A percentile compares a stretch with the other conserved stretches of the same genome.
Evolutionary conservation across 1,139 yeast genomes (phyloP).

Genomic region (Diutina siamensis): DNA sequence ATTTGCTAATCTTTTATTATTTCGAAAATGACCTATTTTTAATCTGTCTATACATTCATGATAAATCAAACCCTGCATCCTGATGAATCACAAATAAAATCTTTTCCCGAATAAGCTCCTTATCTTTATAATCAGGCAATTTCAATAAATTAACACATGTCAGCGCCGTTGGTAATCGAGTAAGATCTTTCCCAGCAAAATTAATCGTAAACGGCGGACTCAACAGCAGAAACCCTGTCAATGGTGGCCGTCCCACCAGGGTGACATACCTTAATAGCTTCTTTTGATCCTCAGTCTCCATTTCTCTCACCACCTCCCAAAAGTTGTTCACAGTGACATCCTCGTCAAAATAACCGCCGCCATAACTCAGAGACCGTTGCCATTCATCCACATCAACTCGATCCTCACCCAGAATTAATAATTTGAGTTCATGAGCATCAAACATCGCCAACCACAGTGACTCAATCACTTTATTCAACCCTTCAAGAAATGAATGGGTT

Average conservation of each 20-base stretch:
- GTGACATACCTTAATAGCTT: constrained; percentile 78
- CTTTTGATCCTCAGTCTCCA: constrained; percentile 47
- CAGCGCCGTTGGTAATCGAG: constrained; percentile 76
- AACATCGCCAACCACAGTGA: constrained; percentile 77
- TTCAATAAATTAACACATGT: constrained; percentile 86
- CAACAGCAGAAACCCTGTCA: constrained; percentile 70
- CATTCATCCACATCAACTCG: constrained; percentile 66
- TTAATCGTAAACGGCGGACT: constrained; percentile 75
- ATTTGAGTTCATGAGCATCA: constrained; percentile 72
- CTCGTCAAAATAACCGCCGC: constrained; percentile 44
- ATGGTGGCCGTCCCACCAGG: constrained; percentile 83
- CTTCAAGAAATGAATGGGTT: constrained; percentile 54
- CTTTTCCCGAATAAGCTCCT: constrained; percentile 45
- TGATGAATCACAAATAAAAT: constrained; percentile 66
- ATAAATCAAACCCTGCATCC: constrained; percentile 76
- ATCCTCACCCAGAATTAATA: constrained; percentile 64
- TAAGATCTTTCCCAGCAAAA: constrained; percentile 44
- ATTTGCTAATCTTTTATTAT: too few species aligned
- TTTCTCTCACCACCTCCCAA: constrained; percentile 70
- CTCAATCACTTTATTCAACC: constrained; percentile 57
- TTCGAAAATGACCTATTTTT: too few species aligned
- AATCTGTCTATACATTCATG: too few species aligned
- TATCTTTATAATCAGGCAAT: constrained; percentile 69
- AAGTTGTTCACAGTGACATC: constrained; percentile 50
- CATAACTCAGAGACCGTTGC: constrained; percentile 47